phyloP scores from a whole-genome alignment of 1,284 basidiomycete species.

The Cryptococcus jaspeensis region DNA sequence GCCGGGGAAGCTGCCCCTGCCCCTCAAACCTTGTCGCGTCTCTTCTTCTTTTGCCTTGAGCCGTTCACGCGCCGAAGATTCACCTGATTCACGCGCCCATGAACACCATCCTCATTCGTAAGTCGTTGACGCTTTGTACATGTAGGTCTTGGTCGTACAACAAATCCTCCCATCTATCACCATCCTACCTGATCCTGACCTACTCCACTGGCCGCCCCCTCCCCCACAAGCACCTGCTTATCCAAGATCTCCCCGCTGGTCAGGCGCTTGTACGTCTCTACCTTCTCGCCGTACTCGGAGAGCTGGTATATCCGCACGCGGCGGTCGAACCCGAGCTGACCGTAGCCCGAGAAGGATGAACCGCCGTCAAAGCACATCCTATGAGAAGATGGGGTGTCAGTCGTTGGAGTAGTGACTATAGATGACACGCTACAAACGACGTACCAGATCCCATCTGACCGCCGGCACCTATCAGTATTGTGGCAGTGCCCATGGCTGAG shows the following conservation, averaged over 20 bases:
- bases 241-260: slow-evolving; percentile 71
- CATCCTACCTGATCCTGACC: slow-evolving; percentile 23
- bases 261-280: slow-evolving; percentile 83
- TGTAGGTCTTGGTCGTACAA: not conserved
- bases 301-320: slow-evolving; percentile 82
- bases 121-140: not conserved
- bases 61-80: too few species aligned
- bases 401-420: not conserved
- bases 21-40: too few species aligned
- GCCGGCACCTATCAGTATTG: slow-evolving; percentile 80
- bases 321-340: slow-evolving; percentile 78
- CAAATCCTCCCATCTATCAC: not conserved
- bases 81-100: too few species aligned
- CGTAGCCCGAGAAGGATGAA: slow-evolving; percentile 82
- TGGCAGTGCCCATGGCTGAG: slow-evolving; percentile 86
- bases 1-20: too few species aligned
- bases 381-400: not conserved
- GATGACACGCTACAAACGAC: slow-evolving; percentile 16
- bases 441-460: slow-evolving; percentile 78
- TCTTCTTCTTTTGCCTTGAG: too few species aligned
- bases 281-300: slow-evolving; percentile 82
- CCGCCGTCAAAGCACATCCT: slow-evolving; percentile 88
- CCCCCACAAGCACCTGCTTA: slow-evolving; percentile 49
- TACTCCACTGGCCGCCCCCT: slow-evolving; percentile 29
- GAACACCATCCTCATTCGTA: not conserved